Evolutionary conservation across 257 asterid genomes (phyloP).

Genomic region (Solanum chilense): DNA sequence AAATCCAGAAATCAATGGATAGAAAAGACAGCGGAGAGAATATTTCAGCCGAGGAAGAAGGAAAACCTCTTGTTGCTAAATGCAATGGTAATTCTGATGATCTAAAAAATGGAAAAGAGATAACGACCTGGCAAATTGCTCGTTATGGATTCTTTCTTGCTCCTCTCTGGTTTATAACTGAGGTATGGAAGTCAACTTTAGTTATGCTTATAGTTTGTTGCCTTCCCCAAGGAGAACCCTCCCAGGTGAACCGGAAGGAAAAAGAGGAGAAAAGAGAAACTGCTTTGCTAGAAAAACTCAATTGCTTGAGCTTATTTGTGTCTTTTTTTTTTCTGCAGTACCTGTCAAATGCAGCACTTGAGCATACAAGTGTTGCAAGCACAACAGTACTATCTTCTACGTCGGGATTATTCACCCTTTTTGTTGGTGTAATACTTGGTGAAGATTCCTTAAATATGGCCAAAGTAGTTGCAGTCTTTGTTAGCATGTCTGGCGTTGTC

Average conservation of each 20-base stretch:
- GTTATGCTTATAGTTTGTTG: background rate
- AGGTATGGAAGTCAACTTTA: conserved; percentile 31
- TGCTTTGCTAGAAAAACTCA: background rate
- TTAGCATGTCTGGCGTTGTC: conserved; percentile 85
- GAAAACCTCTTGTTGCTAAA: conserved; percentile 49
- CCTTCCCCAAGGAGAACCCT: background rate
- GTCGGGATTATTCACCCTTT: conserved; percentile 92
- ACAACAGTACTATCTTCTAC: conserved; percentile 96
- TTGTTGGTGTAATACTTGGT: conserved; percentile 83
- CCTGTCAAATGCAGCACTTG: conserved; percentile 92
- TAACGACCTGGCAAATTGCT: conserved; percentile 76
- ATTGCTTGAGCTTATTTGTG: background rate
- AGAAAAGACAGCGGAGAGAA: conserved; percentile 53
- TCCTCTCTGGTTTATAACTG: conserved; percentile 95
- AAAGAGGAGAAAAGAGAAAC: background rate
- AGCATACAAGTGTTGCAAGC: conserved; percentile 98
- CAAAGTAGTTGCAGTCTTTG: conserved; percentile 80
- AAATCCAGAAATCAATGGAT: conserved; percentile 47
- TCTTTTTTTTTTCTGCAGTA: conserved; percentile 42
- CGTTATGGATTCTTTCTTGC: conserved; percentile 81
- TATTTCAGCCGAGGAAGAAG: conserved; percentile 52
- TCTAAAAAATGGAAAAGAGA: conserved; percentile 34
- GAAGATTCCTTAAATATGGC: conserved; percentile 75
- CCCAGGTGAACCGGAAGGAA: background rate
- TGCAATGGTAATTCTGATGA: conserved; percentile 22